Evolutionary conservation across 768 basidiomycete genomes (phyloP).

Genomic region (Termitomyces sp.): DNA sequence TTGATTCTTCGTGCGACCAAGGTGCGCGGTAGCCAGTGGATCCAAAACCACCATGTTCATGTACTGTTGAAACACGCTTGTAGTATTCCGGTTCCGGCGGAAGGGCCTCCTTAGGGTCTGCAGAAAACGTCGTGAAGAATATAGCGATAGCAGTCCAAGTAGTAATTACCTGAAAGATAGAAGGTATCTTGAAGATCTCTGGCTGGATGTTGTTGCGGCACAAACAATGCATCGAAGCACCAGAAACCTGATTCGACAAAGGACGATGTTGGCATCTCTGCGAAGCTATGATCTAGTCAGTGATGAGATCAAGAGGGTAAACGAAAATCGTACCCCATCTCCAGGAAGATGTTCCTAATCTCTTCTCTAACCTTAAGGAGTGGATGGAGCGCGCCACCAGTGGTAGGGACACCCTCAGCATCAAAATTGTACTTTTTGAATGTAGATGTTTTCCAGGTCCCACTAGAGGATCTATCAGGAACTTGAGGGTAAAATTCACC

Average conservation of each 20-base stretch:
- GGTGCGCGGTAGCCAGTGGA: constrained; percentile 97
- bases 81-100: constrained; percentile 81
- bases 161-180: constrained; percentile 83
- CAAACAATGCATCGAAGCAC: constrained; percentile 98
- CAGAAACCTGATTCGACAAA: constrained; percentile 99
- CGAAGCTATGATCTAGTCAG: constrained; percentile 56
- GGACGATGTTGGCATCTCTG: constrained; percentile 95
- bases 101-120: constrained; percentile 77
- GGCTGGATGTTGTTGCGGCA: constrained; percentile 98
- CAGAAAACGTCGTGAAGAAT: neutral
- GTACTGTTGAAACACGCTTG: constrained; percentile 74
- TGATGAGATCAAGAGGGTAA: neutral
- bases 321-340: constrained; percentile 80
- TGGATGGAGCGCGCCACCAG: constrained; percentile 92
- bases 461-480: constrained; percentile 40
- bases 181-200: constrained; percentile 98
- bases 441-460: constrained; percentile 86
- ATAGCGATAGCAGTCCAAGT: neutral
- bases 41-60: constrained; percentile 84
- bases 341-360: constrained; percentile 95
- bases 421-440: constrained; percentile 99
- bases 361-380: constrained; percentile 97
- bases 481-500: neutral
- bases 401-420: constrained; percentile 86
- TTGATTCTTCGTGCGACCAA: constrained; percentile 90